A percentile compares a stretch with the other conserved stretches of the same genome.
These are phyloP conservation scores for Termitomyces sp. DNA, from an alignment of 768 basidiomycete genomes.

Conservation along the genomic window DNA sequence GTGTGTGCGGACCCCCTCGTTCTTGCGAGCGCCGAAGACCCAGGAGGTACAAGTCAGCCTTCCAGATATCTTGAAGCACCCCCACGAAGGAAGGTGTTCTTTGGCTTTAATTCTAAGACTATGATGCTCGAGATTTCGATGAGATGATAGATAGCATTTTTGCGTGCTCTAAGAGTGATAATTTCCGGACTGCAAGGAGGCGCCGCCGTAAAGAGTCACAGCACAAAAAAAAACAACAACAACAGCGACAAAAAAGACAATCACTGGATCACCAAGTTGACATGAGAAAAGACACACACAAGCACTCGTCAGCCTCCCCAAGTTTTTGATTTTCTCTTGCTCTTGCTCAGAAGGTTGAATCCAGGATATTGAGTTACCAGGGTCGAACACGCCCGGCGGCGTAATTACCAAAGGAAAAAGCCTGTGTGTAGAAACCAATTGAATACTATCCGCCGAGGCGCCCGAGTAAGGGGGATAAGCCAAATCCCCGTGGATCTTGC, in stretches of 20 bases:
- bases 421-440: background rate
- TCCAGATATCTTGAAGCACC: background rate
- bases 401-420: background rate
- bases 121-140: background rate
- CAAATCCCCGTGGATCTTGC: background rate
- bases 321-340: too few relatives aligned
- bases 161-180: too few relatives aligned
- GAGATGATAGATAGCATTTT: too few relatives aligned
- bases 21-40: slow-evolving; percentile 1
- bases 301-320: too few relatives aligned
- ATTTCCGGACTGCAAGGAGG: too few relatives aligned
- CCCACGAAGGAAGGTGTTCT: too few relatives aligned
- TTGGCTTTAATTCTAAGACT: background rate
- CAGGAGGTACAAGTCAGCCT: slow-evolving; percentile 3
- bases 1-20: background rate
- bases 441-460: slow-evolving; percentile 2
- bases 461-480: background rate
- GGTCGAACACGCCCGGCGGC: background rate
- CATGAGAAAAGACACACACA: too few relatives aligned
- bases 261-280: too few relatives aligned
- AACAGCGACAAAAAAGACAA: too few relatives aligned
- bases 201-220: too few relatives aligned
- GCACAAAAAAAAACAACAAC: too few relatives aligned
- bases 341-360: too few relatives aligned
- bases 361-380: background rate